phyloP scores from a whole-genome alignment of 1,284 basidiomycete genomes.

The Ustilago shanxiensis region DNA sequence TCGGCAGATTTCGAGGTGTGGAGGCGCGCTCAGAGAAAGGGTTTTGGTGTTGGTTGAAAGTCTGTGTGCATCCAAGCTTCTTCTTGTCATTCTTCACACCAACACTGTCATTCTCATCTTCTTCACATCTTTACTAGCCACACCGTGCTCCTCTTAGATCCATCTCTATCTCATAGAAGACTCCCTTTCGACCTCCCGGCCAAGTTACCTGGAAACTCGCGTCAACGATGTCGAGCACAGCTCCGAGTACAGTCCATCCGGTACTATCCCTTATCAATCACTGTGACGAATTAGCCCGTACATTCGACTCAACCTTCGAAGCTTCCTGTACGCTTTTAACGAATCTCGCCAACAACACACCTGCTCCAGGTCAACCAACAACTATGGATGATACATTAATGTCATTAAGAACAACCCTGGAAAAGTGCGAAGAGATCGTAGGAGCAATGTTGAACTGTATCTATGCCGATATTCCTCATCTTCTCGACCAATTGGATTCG shows the following conservation, averaged over 20 bases:
- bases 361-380: not conserved
- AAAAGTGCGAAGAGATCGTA: slow-evolving; percentile 29
- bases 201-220: not conserved
- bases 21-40: too few species aligned
- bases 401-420: slow-evolving; percentile 18
- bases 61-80: not conserved
- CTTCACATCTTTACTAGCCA: not conserved
- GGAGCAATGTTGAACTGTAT: slow-evolving; percentile 24
- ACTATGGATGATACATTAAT: slow-evolving; percentile 23
- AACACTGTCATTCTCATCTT: not conserved
- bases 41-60: slow-evolving; percentile 1
- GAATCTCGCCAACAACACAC: not conserved
- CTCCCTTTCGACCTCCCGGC: too few species aligned
- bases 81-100: not conserved
- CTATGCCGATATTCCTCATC: slow-evolving; percentile 34
- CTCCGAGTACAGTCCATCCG: slow-evolving; percentile 18
- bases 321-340: slow-evolving; percentile 12
- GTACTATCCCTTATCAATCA: slow-evolving; percentile 42
- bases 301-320: slow-evolving; percentile 30
- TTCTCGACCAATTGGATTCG: slow-evolving; percentile 58
- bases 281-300: slow-evolving; percentile 35
- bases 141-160: not conserved
- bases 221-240: not conserved
- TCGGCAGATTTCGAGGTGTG: slow-evolving; percentile 2
- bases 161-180: not conserved